A percentile compares a stretch with the other conserved stretches of the same genome.
Evolutionary conservation across 345 rosid genomes (phyloP).

Genomic region (Populus pruinosa): DNA sequence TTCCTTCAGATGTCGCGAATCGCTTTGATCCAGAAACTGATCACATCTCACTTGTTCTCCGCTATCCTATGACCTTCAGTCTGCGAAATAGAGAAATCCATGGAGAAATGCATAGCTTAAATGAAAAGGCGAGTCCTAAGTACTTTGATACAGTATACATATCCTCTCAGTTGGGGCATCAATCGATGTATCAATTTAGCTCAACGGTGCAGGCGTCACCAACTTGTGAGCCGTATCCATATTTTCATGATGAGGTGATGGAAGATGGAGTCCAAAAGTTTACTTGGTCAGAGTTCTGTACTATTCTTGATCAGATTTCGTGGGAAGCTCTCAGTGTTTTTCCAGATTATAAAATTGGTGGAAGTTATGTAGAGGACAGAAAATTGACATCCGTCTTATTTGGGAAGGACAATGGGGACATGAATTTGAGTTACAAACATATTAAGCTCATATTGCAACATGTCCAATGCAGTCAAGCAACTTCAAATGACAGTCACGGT

Average conservation of each 20-base stretch:
- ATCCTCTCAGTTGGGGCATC: slow-evolving; percentile 1
- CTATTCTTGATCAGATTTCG: background rate
- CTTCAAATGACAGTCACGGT: background rate
- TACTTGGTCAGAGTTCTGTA: background rate
- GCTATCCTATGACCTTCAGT: slow-evolving; percentile 7
- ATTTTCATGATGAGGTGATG: background rate
- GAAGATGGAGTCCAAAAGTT: background rate
- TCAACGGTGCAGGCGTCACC: background rate
- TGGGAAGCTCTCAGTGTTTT: background rate
- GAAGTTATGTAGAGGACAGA: background rate
- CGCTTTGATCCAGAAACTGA: background rate
- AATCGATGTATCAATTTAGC: background rate
- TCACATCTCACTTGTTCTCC: slow-evolving; percentile 11
- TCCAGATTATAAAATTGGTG: background rate
- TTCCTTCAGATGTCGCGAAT: background rate
- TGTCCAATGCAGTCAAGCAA: background rate
- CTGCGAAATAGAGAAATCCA: slow-evolving; percentile 10
- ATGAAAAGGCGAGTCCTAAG: background rate
- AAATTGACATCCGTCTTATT: background rate
- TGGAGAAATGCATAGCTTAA: slow-evolving; percentile 16
- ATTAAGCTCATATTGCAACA: slow-evolving; percentile 1
- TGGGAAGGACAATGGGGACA: background rate
- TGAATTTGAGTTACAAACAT: background rate
- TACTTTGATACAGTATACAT: slow-evolving; percentile 8
- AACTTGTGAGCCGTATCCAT: background rate